Base-by-base conservation (phyloP, 148 eudicot species). In the Rhododendron ferrugineum region DNA sequence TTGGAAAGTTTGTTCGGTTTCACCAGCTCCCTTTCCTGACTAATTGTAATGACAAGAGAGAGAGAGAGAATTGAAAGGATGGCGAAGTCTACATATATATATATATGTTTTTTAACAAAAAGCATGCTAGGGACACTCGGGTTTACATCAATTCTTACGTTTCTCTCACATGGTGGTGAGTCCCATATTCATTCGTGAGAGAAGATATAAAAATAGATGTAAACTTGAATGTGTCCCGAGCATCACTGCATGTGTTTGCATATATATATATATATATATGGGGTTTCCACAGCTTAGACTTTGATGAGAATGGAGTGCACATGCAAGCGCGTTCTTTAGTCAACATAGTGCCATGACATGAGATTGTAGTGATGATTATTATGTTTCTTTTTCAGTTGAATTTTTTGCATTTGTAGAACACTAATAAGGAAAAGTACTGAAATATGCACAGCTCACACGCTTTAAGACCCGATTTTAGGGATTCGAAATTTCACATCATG, bases 1-100 rank as follows among this genome's bases (percentile, higher is more conserved):
- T 77, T 81, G 87, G 78, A 88, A 85, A 30, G 37, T 70, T 70
- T 14, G 83, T 82, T 85, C 34, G 87, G 87, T 75, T 52, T 85
- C 83, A 79, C 83, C 66, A 30, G 82, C 85, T 81, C 77, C 84
- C 40, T 80, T 87, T 84, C 64, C 84, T 84, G 86, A 83, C 86
- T 81, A 87, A 30, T 83, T 30, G n/a, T 73, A 76, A 3, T 70
- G 10, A n/a, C n/a, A 2, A 44, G 54, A 44, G 58, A 78, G 36
- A 44, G 80, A 77, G 52, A 22, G 32, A 46, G 7, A 78, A 4
- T 18, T 40, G 26, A 40, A 18, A 1, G 26, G 46, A 34, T 2
- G n/a, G 20, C 8, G 14, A 40, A 75, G 11, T 36, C 42, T 14
- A 34, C 54, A 13, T 13, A 13, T 13, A 40, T 40, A 40, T 8